Evolutionary conservation across 2,329 filamentous ascomycete species (phyloP).

Genomic region (Didymella segeticola): DNA sequence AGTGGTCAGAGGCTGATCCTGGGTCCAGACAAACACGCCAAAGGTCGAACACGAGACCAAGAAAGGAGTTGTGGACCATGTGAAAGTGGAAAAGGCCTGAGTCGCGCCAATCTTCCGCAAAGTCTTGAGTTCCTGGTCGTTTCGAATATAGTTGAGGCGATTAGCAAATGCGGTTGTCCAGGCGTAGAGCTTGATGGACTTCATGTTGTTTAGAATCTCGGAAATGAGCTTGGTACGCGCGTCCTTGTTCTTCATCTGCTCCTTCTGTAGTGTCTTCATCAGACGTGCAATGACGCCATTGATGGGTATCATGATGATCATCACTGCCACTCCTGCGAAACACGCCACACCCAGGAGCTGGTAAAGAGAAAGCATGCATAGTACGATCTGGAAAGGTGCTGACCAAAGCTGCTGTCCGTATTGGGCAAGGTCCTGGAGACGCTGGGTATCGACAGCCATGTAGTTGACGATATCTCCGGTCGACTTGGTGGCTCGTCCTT

Average conservation of each 20-base stretch:
- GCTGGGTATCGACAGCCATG: conserved; percentile 98
- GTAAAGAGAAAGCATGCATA: conserved; percentile 96
- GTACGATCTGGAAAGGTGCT: conserved; percentile 91
- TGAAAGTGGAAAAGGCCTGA: conserved; percentile 94
- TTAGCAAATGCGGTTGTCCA: conserved; percentile 98
- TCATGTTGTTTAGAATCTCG: conserved; percentile 99
- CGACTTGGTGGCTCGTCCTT: conserved; percentile 85
- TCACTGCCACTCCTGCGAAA: conserved; percentile 91
- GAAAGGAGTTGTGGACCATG: conserved; percentile 97
- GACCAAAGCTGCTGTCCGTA: conserved; percentile 97
- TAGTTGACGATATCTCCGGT: conserved; percentile 99
- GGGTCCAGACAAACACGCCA: conserved; percentile 87
- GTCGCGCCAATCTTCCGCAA: conserved; percentile 94
- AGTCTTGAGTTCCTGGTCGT: conserved; percentile 94
- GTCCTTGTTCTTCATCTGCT: conserved; percentile 99
- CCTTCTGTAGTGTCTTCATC: conserved; percentile 94
- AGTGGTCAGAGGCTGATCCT: conserved; percentile 80
- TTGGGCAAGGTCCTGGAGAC: conserved; percentile 91
- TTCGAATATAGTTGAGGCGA: conserved; percentile 93
- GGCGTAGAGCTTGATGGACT: conserved; percentile 96
- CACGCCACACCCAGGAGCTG: conserved; percentile 94
- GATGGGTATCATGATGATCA: conserved; percentile 96
- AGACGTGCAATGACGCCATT: conserved; percentile 90
- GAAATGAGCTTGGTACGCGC: conserved; percentile 90
- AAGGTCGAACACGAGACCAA: conserved; percentile 97